Evolutionary conservation across 257 asterid genomes (phyloP).

Genomic region (Datura wrightii): DNA sequence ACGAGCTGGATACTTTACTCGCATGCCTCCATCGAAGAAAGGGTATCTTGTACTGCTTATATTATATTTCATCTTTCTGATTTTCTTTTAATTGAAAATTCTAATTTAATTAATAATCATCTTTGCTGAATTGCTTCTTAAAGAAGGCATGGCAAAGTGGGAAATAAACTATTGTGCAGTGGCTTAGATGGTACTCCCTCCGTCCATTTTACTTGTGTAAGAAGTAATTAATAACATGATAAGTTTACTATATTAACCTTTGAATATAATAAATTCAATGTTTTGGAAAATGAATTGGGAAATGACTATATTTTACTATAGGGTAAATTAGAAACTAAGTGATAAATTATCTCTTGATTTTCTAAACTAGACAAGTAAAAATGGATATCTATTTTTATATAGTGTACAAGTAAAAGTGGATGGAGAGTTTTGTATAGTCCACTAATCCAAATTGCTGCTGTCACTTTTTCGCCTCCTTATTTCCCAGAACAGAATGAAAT

Average conservation of each 20-base stretch:
- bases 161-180: slow-evolving; percentile 24
- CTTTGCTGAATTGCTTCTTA: slow-evolving; percentile 27
- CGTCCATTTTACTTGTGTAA: too few relatives aligned
- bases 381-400: too few relatives aligned
- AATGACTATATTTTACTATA: too few relatives aligned
- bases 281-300: too few relatives aligned
- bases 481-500: slow-evolving; percentile 8
- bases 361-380: too few relatives aligned
- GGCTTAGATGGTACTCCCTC: neutral
- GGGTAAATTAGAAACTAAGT: too few relatives aligned
- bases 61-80: neutral
- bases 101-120: neutral
- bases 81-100: neutral
- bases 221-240: too few relatives aligned
- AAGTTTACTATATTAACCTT: too few relatives aligned
- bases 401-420: too few relatives aligned
- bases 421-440: neutral
- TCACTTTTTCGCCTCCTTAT: slow-evolving; percentile 4
- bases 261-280: too few relatives aligned
- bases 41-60: slow-evolving; percentile 50
- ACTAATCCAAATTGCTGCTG: neutral
- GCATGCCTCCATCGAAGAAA: slow-evolving; percentile 49
- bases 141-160: neutral
- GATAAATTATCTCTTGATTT: too few relatives aligned
- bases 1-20: slow-evolving; percentile 58